phyloP scores from a whole-genome alignment of 352 stramenopile species.

The Phytophthora rubi region DNA sequence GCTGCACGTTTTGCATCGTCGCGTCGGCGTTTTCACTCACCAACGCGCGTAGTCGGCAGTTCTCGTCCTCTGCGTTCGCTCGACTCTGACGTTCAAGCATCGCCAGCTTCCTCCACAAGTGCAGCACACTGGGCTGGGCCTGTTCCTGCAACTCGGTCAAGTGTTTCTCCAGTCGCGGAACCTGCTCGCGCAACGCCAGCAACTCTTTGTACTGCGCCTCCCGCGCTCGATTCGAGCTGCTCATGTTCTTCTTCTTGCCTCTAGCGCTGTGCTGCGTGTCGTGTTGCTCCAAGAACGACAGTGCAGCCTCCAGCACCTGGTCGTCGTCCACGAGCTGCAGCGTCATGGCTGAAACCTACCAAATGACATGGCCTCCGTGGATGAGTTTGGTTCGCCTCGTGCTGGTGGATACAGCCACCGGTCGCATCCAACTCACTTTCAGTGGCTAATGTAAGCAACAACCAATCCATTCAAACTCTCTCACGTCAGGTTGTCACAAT shows the following conservation, averaged over 20 bases:
- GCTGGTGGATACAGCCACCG: too few relatives aligned
- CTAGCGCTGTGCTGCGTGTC: constrained; percentile 4
- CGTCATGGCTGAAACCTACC: constrained; percentile 19
- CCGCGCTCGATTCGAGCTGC: constrained; percentile 38
- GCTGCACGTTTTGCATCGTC: constrained; percentile 8
- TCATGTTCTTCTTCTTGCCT: constrained; percentile 19
- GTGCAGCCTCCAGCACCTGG: constrained; percentile 26
- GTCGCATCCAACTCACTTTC: too few relatives aligned
- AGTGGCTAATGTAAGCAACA: neutral
- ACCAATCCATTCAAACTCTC: neutral
- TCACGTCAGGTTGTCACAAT: too few relatives aligned
- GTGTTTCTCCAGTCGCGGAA: constrained; percentile 21
- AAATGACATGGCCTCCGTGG: constrained; percentile 8
- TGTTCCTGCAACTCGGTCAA: constrained; percentile 18
- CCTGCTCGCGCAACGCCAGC: constrained; percentile 20
- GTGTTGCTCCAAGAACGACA: constrained; percentile 39
- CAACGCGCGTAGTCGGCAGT: constrained; percentile 28
- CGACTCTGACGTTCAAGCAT: constrained; percentile 22
- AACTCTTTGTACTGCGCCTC: constrained; percentile 29
- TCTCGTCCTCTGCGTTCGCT: constrained; percentile 27
- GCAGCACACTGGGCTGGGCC: neutral
- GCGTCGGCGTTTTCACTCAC: constrained; percentile 21
- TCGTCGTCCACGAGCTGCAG: constrained; percentile 34
- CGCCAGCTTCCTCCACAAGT: constrained; percentile 30
- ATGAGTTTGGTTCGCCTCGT: neutral